Conservation (phyloP, 345 rosid species). For the Acer negundo region DNA sequence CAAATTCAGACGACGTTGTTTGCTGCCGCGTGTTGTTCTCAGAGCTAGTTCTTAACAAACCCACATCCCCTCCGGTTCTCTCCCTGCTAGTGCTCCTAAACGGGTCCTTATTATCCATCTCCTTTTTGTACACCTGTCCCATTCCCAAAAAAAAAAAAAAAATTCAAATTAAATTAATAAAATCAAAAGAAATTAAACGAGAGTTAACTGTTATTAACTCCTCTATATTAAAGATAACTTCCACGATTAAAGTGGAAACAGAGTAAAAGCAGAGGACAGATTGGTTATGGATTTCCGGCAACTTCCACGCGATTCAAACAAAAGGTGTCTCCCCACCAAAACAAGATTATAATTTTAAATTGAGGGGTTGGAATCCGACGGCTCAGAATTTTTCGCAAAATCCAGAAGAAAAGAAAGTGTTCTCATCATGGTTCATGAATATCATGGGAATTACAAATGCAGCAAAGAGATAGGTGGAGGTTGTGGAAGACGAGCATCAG, state of each 20-base stretch:
- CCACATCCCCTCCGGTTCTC: constrained; percentile 30
- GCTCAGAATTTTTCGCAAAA: not conserved
- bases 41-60: constrained; percentile 41
- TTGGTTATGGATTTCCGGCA: constrained; percentile 6
- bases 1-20: constrained; percentile 51
- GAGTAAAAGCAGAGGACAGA: constrained; percentile 9
- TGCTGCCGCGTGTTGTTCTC: constrained; percentile 32
- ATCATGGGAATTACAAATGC: not conserved
- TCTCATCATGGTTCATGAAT: too few species aligned
- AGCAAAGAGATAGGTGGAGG: not conserved
- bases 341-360: not conserved
- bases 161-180: not conserved
- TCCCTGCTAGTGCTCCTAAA: constrained; percentile 29
- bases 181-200: not conserved
- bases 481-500: constrained; percentile 6
- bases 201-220: not conserved
- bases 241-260: not conserved
- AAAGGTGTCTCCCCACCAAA: not conserved
- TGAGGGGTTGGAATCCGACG: not conserved
- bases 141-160: constrained; percentile 14
- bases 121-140: constrained; percentile 30
- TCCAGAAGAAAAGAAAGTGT: not conserved
- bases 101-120: constrained; percentile 59
- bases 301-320: constrained; percentile 1
- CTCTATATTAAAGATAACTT: not conserved